Evolutionary conservation across 108 stramenopile species (phyloP), one percentile per base, ranked within the genome.

Genomic region (Fragilaria crotonensis): DNA sequence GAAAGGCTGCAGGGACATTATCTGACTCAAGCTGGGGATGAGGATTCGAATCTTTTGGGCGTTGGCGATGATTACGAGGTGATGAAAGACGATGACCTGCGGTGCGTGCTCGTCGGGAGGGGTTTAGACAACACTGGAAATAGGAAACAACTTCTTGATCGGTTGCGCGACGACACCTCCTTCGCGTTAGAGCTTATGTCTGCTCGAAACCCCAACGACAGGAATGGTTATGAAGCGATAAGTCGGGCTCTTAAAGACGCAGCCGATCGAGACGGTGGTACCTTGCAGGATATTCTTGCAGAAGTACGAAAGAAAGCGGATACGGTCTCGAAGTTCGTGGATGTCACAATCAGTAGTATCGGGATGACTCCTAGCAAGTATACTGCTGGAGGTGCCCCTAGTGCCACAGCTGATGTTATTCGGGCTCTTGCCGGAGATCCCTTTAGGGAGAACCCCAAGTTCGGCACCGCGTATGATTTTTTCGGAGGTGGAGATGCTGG

Each of bases 361-460:
- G 87, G 86, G 0, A 84, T 97, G 87, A 60, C 61, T 41, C 94
- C 95, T 28, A 54, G 63, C 0, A 90, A 92, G 59, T 89, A 83
- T 33, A 97, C 98, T 14, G 61, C 62, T 2, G 71, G 85, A 30
- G 96, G 96, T 20, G 73, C 89, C 28, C 95, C 98, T 5, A 84
- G 88, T 53, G 95, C 92, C 19, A 89, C 90, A 14, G 85, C 95
- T 11, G 89, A 86, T 53, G 95, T 96, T 2, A 62, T 97, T 20
- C 60, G 70, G 25, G 64, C 67, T 25, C 78, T 99, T 18, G 95
- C 96, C 0, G 98, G 98, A 3, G 77, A 83, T 62, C 94, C 91
- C 5, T 77, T 77, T 26, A 71, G 73, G 22, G 85, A 96, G 60
- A 86, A 87, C n/a, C 95, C 94, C 1, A 75, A 79, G 53, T 96